A percentile compares a stretch with the other conserved stretches of the same genome.
phyloP scores from a whole-genome alignment of 495 filamentous ascomycete genomes.

The Aspergillus asperescens region DNA sequence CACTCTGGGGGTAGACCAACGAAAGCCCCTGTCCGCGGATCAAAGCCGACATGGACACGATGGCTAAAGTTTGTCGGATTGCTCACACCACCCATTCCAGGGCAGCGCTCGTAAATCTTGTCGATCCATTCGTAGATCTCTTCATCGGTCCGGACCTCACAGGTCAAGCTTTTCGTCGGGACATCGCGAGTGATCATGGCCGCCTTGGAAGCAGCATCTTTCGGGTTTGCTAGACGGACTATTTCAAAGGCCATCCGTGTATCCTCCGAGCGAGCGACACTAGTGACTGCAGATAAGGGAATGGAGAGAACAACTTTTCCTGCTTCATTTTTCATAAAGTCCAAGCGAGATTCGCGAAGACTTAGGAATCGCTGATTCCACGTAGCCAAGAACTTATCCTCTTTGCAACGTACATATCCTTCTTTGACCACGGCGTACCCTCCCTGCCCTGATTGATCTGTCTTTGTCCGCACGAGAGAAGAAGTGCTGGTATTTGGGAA shows the following conservation, averaged over 20 bases:
- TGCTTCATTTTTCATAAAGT: conserved; percentile 85
- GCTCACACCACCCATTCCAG: conserved; percentile 95
- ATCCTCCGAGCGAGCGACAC: conserved; percentile 79
- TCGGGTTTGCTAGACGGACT: conserved; percentile 60
- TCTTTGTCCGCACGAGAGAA: conserved; percentile 56
- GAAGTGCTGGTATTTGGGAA: conserved; percentile 60
- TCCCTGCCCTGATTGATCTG: conserved; percentile 55
- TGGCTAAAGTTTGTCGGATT: conserved; percentile 97
- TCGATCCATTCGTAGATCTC: conserved; percentile 99
- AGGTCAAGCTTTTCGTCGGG: conserved; percentile 71
- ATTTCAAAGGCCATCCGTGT: conserved; percentile 89
- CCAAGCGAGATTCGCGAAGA: conserved; percentile 78
- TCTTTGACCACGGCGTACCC: conserved; percentile 78
- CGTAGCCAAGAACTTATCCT: conserved; percentile 77
- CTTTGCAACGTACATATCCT: conserved; percentile 79
- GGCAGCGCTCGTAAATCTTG: conserved; percentile 90
- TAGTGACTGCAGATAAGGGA: conserved; percentile 74
- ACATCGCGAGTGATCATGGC: conserved; percentile 64
- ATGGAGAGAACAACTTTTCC: conserved; percentile 78
- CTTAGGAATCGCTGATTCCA: conserved; percentile 91
- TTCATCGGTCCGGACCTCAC: conserved; percentile 88
- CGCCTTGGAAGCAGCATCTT: conserved; percentile 54
- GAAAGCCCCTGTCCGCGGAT: conserved; percentile 87
- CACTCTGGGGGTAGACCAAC: conserved; percentile 91
- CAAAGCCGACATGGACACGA: conserved; percentile 94